Conservation (phyloP, 2,329 filamentous ascomycete species). For the Zalaria sp. region DNA sequence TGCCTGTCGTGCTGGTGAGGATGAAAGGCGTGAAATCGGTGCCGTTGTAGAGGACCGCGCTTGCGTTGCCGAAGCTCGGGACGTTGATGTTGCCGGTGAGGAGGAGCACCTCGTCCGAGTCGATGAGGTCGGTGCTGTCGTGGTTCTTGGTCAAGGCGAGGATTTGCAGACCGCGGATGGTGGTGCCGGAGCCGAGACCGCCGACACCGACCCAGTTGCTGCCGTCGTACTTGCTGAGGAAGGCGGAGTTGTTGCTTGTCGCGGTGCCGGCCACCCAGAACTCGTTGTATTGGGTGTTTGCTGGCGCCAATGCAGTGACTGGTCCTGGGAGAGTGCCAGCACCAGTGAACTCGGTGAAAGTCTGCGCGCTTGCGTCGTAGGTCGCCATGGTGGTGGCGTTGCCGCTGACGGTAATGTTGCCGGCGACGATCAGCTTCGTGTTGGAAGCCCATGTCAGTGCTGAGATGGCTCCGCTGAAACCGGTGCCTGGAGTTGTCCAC, state of each 20-base stretch:
- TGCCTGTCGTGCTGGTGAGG: conserved; percentile 50
- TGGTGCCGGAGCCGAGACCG: conserved; percentile 50
- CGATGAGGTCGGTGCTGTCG: conserved; percentile 47
- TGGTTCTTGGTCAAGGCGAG: conserved; percentile 60
- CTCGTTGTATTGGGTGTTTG: conserved; percentile 54
- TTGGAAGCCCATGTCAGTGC: conserved; percentile 63
- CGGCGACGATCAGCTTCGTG: conserved; percentile 60
- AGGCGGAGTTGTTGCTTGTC: conserved; percentile 52
- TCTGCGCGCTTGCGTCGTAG: conserved; percentile 54
- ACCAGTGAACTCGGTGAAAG: conserved; percentile 50
- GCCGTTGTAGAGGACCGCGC: conserved; percentile 80
- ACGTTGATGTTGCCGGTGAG: conserved; percentile 73
- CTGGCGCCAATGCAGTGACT: conserved; percentile 60
- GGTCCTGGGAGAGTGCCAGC: conserved; percentile 62
- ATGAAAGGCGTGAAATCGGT: conserved; percentile 64
- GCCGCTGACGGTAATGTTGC: conserved; percentile 55
- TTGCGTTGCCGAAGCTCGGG: conserved; percentile 63
- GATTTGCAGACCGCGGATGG: conserved; percentile 68
- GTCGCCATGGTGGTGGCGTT: conserved; percentile 54
- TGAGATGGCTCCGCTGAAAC: conserved; percentile 55
- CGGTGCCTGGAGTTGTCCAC: conserved; percentile 68
- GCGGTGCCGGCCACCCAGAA: conserved; percentile 64
- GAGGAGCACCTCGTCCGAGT: conserved; percentile 57
- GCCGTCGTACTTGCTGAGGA: conserved; percentile 72
- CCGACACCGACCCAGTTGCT: conserved; percentile 54